Conservation (phyloP, 2,329 filamentous ascomycete genomes). For the Fusarium mundagurra region DNA sequence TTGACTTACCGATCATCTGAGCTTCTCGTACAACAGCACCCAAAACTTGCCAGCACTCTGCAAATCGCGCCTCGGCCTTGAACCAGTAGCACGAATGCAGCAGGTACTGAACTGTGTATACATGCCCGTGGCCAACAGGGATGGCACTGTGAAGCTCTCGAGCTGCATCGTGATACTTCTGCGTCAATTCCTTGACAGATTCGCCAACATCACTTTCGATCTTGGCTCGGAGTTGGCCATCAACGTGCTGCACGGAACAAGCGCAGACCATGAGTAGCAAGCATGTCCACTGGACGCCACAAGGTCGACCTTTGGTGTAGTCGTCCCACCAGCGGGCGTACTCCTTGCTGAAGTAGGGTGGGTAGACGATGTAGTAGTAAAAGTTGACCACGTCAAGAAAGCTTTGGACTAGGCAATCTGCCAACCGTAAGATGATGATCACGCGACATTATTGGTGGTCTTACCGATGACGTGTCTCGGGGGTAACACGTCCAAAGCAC, state of each 20-base stretch:
- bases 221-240: neutral
- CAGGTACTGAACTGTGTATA: slow-evolving; percentile 11
- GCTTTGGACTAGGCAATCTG: slow-evolving; percentile 11
- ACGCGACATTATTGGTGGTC: neutral
- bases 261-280: slow-evolving; percentile 22
- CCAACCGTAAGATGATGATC: neutral
- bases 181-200: slow-evolving; percentile 10
- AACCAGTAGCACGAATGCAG: slow-evolving; percentile 25
- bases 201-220: slow-evolving; percentile 4
- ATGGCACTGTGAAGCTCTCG: slow-evolving; percentile 22
- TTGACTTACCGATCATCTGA: slow-evolving; percentile 12
- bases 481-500: slow-evolving; percentile 4
- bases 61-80: slow-evolving; percentile 18
- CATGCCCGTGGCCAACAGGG: slow-evolving; percentile 11
- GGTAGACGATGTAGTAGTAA: slow-evolving; percentile 25
- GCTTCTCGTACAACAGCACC: slow-evolving; percentile 19
- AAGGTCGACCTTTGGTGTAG: slow-evolving; percentile 10
- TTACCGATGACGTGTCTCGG: slow-evolving; percentile 18
- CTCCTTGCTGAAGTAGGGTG: slow-evolving; percentile 24
- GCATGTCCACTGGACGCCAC: slow-evolving; percentile 22
- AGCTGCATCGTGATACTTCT: slow-evolving; percentile 15
- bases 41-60: slow-evolving; percentile 20
- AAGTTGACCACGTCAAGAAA: slow-evolving; percentile 26
- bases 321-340: slow-evolving; percentile 22
- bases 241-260: slow-evolving; percentile 19